Percentiles rank a stretch among this genome's conserved stretches.
These are phyloP conservation scores for Colletotrichum sansevieriae DNA, from an alignment of 2,329 filamentous ascomycete genomes.

Conservation along the genomic window DNA sequence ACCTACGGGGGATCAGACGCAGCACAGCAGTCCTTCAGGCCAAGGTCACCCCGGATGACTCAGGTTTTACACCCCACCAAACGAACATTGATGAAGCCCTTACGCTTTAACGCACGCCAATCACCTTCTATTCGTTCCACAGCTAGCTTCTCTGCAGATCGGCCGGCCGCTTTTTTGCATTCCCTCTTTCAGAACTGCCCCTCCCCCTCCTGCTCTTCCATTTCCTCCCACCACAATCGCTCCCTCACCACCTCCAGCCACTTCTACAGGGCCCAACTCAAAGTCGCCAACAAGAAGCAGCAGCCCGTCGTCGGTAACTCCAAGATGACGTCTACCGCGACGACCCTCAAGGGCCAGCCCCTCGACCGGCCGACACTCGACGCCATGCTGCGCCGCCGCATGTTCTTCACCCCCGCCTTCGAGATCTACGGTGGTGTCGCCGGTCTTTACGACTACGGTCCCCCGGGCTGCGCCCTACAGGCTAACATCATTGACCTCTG, in stretches of 20 bases:
- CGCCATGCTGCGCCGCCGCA: slow-evolving; percentile 84
- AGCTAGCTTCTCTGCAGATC: slow-evolving; percentile 43
- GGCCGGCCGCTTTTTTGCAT: slow-evolving; percentile 41
- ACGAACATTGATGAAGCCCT: slow-evolving; percentile 41
- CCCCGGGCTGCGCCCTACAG: slow-evolving; percentile 87
- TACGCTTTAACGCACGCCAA: slow-evolving; percentile 38
- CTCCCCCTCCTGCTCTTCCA: slow-evolving; percentile 37
- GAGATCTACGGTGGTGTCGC: slow-evolving; percentile 94
- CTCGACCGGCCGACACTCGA: slow-evolving; percentile 88
- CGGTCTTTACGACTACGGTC: slow-evolving; percentile 94
- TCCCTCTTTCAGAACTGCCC: slow-evolving; percentile 38
- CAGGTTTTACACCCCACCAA: slow-evolving; percentile 40
- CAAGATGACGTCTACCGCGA: slow-evolving; percentile 67
- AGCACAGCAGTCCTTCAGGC: background rate
- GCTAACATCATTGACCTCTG: slow-evolving; percentile 89
- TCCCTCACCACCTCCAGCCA: slow-evolving; percentile 36
- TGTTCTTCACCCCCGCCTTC: slow-evolving; percentile 96
- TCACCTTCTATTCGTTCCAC: slow-evolving; percentile 42
- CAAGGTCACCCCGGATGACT: slow-evolving; percentile 37
- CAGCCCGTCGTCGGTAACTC: slow-evolving; percentile 4
- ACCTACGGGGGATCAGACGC: background rate
- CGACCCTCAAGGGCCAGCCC: slow-evolving; percentile 89
- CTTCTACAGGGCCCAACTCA: slow-evolving; percentile 35
- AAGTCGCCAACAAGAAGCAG: slow-evolving; percentile 27
- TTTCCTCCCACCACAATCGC: slow-evolving; percentile 28